Evolutionary conservation across 371 early-diverging fungal species (phyloP), one percentile per base, ranked within the genome.

Genomic region (Cladochytrium tenue): DNA sequence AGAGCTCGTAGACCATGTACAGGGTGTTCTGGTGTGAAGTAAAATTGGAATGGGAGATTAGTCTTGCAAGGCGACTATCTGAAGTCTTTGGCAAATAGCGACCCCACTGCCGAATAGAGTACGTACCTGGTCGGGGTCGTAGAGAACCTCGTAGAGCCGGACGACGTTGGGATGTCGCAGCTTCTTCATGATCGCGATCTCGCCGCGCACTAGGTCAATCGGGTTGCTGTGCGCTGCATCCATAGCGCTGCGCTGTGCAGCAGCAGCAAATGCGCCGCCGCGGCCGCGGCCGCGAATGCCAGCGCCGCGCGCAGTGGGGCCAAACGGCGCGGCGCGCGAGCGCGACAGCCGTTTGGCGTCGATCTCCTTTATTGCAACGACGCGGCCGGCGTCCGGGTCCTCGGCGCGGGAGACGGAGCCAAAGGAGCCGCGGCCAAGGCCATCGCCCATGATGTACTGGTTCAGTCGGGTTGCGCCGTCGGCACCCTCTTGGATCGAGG

Each of bases 171-270:
- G 77, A 73, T 98, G 98, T 66, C 89, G 80, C 27, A 97, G 81
- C 78, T 95, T 96, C 76, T 96, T 96, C 51, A 94, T 78, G 32
- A 98, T 90, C 28, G 96, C 97, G 53, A 98, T 85, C 76, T 98
- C 98, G 0, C 88, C 85, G 57, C 92, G 83, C 25, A 97, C 91
- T 33, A 95, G 79, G 68, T 92, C 91, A 59, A 97, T 82, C 0
- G 95, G 93, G 56, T 93, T 72, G 2, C 13, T 28, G 23, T 55
- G 60, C 0, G 65, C n/a, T 17, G 27, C 35, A 20, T 20, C 43
- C n/a, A n/a, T n/a, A n/a, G n/a, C n/a, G n/a, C n/a, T n/a, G n/a
- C n/a, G n/a, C n/a, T n/a, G n/a, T 20, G 43, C 43, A 20, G 13
- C 43, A 7, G 43, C 7, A 13, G 13, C 43, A 50, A 13, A 25